Conservation (phyloP, 2,329 filamentous ascomycete species). For the Tolypocladium capitatum region DNA sequence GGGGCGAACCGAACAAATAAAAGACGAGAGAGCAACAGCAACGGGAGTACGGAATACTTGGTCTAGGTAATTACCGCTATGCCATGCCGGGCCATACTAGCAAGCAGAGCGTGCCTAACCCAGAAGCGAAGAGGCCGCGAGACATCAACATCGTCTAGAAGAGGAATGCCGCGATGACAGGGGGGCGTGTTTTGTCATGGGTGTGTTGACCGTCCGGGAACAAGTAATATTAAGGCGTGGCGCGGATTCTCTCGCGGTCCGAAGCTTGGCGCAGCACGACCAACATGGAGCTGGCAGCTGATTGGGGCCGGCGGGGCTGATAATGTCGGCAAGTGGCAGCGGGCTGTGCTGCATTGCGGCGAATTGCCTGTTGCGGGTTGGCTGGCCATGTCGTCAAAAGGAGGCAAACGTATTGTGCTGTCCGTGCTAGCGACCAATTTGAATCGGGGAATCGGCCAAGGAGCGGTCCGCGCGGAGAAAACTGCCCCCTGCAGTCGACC, state of each 20-base stretch:
- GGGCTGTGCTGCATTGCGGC: neutral
- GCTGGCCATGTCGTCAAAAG: neutral
- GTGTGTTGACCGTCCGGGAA: neutral
- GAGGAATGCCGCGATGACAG: neutral
- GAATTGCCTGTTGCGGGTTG: neutral
- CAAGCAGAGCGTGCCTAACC: no score
- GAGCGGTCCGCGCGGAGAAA: no score
- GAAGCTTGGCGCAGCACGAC: neutral
- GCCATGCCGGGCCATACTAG: no score
- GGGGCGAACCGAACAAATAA: no score
- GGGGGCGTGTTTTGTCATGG: neutral
- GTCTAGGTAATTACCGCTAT: no score
- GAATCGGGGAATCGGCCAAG: no score
- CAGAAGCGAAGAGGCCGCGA: no score
- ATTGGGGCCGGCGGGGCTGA: neutral
- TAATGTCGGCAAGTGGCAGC: neutral
- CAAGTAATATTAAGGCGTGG: no score
- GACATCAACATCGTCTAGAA: neutral
- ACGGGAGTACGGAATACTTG: no score
- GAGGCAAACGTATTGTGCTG: no score
- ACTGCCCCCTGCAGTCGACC: neutral
- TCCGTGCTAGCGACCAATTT: no score
- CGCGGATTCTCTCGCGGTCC: neutral
- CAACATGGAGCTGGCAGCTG: neutral
- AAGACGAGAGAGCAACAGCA: no score